Evolutionary conservation across 371 early-diverging fungal species (phyloP).

Genomic region (Lichtheimia ornata): DNA sequence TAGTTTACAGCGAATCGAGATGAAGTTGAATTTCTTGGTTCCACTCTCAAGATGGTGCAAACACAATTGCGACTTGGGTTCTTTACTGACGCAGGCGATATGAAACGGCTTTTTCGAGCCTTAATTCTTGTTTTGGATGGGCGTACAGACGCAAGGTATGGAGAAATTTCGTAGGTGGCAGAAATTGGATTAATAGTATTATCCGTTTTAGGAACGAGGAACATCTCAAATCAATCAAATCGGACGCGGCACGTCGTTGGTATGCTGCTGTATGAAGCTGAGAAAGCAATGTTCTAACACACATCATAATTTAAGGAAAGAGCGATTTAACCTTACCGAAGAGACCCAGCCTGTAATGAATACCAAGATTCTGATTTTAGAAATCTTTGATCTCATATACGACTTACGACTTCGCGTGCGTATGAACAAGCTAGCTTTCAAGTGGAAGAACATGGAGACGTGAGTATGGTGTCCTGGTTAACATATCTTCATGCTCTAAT

Average conservation of each 20-base stretch:
- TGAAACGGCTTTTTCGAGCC: constrained; percentile 33
- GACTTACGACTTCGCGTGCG: constrained; percentile 48
- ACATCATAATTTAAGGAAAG: constrained; percentile 13
- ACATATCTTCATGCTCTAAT: neutral
- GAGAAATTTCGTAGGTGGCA: too few species aligned
- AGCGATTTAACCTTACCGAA: constrained; percentile 45
- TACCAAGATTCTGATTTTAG: constrained; percentile 50
- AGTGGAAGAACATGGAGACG: constrained; percentile 36
- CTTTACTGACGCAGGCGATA: constrained; percentile 26
- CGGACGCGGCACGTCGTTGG: constrained; percentile 22
- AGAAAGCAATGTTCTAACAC: neutral
- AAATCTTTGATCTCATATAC: constrained; percentile 50
- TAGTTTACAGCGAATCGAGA: constrained; percentile 26
- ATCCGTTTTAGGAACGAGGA: constrained; percentile 24
- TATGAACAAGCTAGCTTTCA: constrained; percentile 26
- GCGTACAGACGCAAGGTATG: constrained; percentile 34
- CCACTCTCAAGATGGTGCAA: constrained; percentile 34
- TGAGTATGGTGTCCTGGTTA: constrained; percentile 9
- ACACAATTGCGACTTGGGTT: constrained; percentile 41
- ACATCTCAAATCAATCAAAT: constrained; percentile 24
- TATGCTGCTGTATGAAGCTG: neutral
- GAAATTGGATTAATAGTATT: neutral
- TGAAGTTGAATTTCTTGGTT: constrained; percentile 33
- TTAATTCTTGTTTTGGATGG: constrained; percentile 53
- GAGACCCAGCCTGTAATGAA: constrained; percentile 40